Conservation (phyloP, 2,329 filamentous ascomycete species). For the Aurifilum marmelostoma region DNA sequence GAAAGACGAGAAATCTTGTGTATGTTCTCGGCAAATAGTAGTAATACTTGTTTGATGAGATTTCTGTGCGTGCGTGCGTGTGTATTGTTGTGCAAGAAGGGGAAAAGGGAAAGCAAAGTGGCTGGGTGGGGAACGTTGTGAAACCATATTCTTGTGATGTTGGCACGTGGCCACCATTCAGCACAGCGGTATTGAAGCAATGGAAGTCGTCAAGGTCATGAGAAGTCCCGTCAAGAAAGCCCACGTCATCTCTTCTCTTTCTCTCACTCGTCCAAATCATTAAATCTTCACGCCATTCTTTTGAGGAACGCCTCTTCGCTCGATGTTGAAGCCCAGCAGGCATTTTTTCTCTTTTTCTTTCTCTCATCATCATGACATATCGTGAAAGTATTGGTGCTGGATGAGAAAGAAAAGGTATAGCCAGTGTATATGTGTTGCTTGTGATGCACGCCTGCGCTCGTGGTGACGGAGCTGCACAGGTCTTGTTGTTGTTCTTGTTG, state of each 20-base stretch:
- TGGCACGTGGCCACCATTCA: conserved; percentile 19
- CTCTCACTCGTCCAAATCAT: conserved; percentile 4
- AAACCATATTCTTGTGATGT: conserved; percentile 1
- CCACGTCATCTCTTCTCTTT: conserved; percentile 4
- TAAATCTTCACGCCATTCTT: conserved; percentile 10
- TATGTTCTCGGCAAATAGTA: conserved; percentile 6
- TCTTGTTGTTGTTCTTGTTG: not conserved
- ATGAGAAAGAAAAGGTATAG: not conserved
- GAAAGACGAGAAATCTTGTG: conserved; percentile 15
- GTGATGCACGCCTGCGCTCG: conserved; percentile 4
- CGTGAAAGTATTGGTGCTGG: conserved; percentile 15
- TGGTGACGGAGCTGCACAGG: conserved; percentile 5
- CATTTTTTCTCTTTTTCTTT: not conserved
- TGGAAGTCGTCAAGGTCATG: conserved; percentile 24
- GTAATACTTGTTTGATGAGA: not conserved
- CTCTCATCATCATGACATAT: conserved; percentile 23
- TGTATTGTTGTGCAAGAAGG: not conserved
- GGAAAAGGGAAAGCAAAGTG: not conserved
- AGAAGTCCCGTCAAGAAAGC: conserved; percentile 23
- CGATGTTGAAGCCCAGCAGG: conserved; percentile 8
- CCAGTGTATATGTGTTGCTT: conserved; percentile 10
- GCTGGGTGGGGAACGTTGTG: not conserved
- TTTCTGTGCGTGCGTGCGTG: not conserved
- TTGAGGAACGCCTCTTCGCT: conserved; percentile 16
- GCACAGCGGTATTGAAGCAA: conserved; percentile 15